Conservation (phyloP, 805 yeast species). For the Dipodascus albidus region DNA sequence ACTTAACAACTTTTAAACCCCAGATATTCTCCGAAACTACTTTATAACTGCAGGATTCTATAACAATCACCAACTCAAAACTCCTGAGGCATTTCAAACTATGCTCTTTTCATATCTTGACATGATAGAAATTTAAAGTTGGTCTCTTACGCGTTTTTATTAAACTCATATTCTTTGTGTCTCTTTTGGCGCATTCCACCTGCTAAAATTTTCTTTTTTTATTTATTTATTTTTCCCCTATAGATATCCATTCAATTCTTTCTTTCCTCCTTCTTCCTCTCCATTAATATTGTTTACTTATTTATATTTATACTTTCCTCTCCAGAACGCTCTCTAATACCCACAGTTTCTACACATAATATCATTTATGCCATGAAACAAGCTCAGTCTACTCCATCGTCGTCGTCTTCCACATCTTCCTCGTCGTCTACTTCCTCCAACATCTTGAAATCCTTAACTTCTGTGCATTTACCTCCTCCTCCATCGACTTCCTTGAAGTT, state of each 20-base stretch:
- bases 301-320: background rate
- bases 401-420: background rate
- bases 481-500: slow-evolving; percentile 13
- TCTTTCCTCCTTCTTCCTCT: background rate
- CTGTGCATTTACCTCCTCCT: slow-evolving; percentile 33
- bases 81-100: background rate
- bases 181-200: background rate
- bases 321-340: background rate
- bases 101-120: no score
- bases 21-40: no score
- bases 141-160: background rate
- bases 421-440: slow-evolving; percentile 31
- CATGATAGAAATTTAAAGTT: background rate
- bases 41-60: no score
- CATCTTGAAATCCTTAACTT: slow-evolving; percentile 27
- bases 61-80: no score
- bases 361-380: background rate
- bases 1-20: no score
- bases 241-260: background rate
- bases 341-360: no score
- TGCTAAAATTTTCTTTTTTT: background rate
- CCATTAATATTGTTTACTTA: background rate
- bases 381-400: background rate
- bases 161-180: background rate
- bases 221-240: background rate